Base-by-base conservation (phyloP, 2,329 filamentous ascomycete genomes). In the Apiospora phragmitis region DNA sequence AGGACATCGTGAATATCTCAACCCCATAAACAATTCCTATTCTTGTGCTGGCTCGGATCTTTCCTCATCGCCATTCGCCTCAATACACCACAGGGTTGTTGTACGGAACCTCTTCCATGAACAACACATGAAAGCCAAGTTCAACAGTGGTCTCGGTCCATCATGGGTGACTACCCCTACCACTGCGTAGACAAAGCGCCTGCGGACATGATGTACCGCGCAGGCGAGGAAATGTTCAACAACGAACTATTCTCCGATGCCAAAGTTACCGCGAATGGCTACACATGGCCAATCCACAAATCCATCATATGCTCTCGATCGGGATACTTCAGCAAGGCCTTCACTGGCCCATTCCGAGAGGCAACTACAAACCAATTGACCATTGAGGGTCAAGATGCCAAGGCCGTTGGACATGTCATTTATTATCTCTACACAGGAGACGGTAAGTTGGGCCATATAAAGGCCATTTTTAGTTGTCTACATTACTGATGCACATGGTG, bases 211-310 rank as follows among this genome's bases (percentile, higher is more conserved):
- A 32, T 21, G 18, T 9, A 9, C 0, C 29, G 26, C 26, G 26
- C 6, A 8, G 51, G 26, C 51, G 3, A 21, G 5, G 26, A 21
- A 21, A 21, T 59, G 16, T 59, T 59, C 16, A 32, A 59, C 26
- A 59, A 59, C 11, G 16, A 59, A 2, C 26, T 32, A 14, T 47
- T 73, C 47, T 69, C 71, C 29, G 73, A 75, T 14, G 70, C 69
- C 2, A 68, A 59, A n/a, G 68, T 74, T 14, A 59, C 62, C 12
- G 74, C 69, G 8, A 66, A 38, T 1, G 32, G 55, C 5, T 45
- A 51, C 24, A 71, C 67, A n/a, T 75, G 73, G 73, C 29, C 42
- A 0, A 42, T 72, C 16, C 73, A 75, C 51, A 71, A 70, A n/a
- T 4, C 1, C 16, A 71, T 75, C 43, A 16, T 74, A 9, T 45